Percentiles rank a stretch among this genome's conserved stretches.
Evolutionary conservation across 805 yeast genomes (phyloP).

Genomic region (Metschnikowia gelsemii): DNA sequence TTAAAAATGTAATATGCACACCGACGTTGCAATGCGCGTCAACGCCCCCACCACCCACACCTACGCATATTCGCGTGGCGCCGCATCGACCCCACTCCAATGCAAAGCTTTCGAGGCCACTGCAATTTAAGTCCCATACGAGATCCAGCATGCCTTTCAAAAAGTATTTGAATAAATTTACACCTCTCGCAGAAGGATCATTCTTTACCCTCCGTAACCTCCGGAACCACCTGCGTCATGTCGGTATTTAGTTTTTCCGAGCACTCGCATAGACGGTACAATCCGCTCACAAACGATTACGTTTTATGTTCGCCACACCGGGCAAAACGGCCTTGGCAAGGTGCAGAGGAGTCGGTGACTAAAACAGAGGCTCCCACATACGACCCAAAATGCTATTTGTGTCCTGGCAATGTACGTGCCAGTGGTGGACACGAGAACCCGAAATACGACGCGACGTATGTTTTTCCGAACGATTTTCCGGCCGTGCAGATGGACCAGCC

Average conservation of each 20-base stretch:
- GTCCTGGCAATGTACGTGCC: slow-evolving; percentile 70
- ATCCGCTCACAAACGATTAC: slow-evolving; percentile 68
- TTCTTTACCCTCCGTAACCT: not conserved
- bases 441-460: slow-evolving; percentile 52
- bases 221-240: slow-evolving; percentile 1
- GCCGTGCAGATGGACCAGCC: slow-evolving; percentile 65
- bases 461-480: slow-evolving; percentile 67
- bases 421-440: slow-evolving; percentile 57
- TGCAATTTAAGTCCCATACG: not conserved
- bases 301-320: slow-evolving; percentile 75
- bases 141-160: no score
- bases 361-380: slow-evolving; percentile 48
- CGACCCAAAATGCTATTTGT: slow-evolving; percentile 66
- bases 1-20: not conserved
- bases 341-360: slow-evolving; percentile 56
- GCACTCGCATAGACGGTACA: slow-evolving; percentile 66
- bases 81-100: not conserved
- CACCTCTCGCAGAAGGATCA: not conserved
- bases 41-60: no score
- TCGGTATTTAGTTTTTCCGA: slow-evolving; percentile 48
- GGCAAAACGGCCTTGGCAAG: slow-evolving; percentile 80
- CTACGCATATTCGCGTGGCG: not conserved
- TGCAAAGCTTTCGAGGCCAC: not conserved
- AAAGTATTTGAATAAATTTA: no score
- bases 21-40: slow-evolving; percentile 1